Evolutionary conservation across 2,329 filamentous ascomycete genomes (phyloP), one percentile per base, ranked within the genome.

Genomic region (Fusarium incarnatum): DNA sequence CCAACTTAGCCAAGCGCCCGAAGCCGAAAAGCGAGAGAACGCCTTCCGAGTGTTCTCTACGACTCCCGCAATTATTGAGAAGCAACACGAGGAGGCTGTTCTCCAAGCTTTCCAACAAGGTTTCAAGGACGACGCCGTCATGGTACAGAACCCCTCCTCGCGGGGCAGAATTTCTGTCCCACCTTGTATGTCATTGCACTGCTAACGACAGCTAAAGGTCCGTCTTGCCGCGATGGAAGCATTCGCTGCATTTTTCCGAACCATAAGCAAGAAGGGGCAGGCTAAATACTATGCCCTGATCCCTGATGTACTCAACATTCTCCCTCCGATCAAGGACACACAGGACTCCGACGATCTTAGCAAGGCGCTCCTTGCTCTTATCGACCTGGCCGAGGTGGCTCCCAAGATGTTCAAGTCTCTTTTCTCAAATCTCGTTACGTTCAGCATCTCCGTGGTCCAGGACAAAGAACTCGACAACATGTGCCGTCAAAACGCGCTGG

Each of bases 391-490:
- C 41, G 96, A 98, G 81, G 88, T 92, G n/a, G 92, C 93, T 23
- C 94, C 95, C 23, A 97, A 96, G 82, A 98, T 98, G 94, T 99
- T 99, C 84, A 97, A 96, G 82, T 88, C 87, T 22, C 86, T 97
- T n/a, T 99, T 99, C 83, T 91, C 92, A 77, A 94, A 94, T 76
- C 86, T 99, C 6, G 95, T 98, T 54, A 91, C 93, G 74, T 98
- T 99, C 82, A 95, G 92, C 79, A 90, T 98, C 64, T 94, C 93
- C 9, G 94, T 98, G 61, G 93, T 99, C 73, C 93, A 97, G 76
- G 95, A 99, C 79, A 98, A 98, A 83, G 94, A 98, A 67, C 87
- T 99, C 23, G 92, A 91, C 67, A 94, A 97, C 77, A 88, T 94
- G 72, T 93, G 94, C 67, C 90, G 96, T 64, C 96, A 99, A 80